phyloP scores from a whole-genome alignment of 805 yeast genomes.

The Candida verbasci region DNA sequence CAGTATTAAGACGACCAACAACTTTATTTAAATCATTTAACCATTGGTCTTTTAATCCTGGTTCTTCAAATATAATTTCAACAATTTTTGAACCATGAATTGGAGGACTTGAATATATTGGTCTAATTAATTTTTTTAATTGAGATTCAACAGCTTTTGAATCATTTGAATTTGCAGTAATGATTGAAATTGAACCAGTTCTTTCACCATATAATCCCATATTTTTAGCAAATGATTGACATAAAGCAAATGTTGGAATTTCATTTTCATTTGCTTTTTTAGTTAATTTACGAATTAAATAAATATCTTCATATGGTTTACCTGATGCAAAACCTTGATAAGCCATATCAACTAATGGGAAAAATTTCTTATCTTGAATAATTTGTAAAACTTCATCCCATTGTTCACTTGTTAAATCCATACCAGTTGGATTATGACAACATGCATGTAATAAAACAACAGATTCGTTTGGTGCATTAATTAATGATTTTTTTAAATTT shows the following conservation, averaged over 20 bases:
- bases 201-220: conserved; percentile 49
- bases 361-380: conserved; percentile 51
- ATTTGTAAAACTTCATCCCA: conserved; percentile 75
- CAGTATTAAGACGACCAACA: conserved; percentile 71
- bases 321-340: conserved; percentile 96
- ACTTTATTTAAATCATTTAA: conserved; percentile 71
- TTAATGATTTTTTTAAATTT: conserved; percentile 57
- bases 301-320: conserved; percentile 64
- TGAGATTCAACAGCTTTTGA: conserved; percentile 65
- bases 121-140: conserved; percentile 76
- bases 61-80: conserved; percentile 61
- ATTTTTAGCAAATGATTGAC: conserved; percentile 46
- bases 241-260: conserved; percentile 49
- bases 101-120: conserved; percentile 91
- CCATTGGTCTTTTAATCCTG: conserved; percentile 66
- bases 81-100: conserved; percentile 91
- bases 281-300: conserved; percentile 43
- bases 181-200: conserved; percentile 73
- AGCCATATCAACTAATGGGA: conserved; percentile 89
- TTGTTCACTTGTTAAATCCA: conserved; percentile 78
- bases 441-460: conserved; percentile 85
- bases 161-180: conserved; percentile 53
- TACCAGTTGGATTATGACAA: conserved; percentile 96
- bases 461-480: conserved; percentile 51
- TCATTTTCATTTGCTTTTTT: conserved; percentile 46